A percentile compares a stretch with the other conserved stretches of the same genome.
Evolutionary conservation across 768 basidiomycete species (phyloP).

Genomic region (Boletus rubroflammeus): DNA sequence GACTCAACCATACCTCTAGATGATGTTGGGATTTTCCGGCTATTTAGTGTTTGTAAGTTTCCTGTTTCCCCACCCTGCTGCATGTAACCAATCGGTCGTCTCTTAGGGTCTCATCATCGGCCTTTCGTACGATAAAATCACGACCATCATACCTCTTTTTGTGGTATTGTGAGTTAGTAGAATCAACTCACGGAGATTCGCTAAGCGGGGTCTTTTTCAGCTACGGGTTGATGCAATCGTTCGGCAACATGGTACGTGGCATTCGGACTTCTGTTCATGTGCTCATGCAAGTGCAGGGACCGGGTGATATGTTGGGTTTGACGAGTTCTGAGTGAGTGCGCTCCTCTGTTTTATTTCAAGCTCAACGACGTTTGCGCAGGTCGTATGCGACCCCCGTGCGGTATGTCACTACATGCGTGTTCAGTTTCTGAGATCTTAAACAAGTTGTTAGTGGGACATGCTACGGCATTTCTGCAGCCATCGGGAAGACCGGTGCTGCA

Average conservation of each 20-base stretch:
- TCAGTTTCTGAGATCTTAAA: not conserved
- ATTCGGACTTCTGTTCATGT: not conserved
- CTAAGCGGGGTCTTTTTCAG: slow-evolving; percentile 28
- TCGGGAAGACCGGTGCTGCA: slow-evolving; percentile 73
- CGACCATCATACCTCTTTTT: slow-evolving; percentile 59
- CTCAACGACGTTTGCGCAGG: slow-evolving; percentile 29
- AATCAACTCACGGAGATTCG: not conserved
- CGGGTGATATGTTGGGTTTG: slow-evolving; percentile 68
- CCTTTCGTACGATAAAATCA: slow-evolving; percentile 58
- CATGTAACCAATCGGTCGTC: not conserved
- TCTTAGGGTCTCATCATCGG: slow-evolving; percentile 51
- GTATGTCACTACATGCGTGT: slow-evolving; percentile 24
- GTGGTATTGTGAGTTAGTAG: slow-evolving; percentile 53
- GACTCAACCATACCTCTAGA: slow-evolving; percentile 33
- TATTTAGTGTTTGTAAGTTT: slow-evolving; percentile 56
- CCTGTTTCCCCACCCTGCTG: not conserved
- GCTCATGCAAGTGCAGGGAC: slow-evolving; percentile 43
- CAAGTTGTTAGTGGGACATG: slow-evolving; percentile 50
- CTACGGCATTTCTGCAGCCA: slow-evolving; percentile 64
- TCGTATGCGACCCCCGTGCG: slow-evolving; percentile 64
- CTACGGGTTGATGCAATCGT: slow-evolving; percentile 71
- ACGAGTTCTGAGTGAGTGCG: slow-evolving; percentile 58
- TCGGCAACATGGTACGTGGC: slow-evolving; percentile 55
- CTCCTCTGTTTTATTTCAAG: not conserved
- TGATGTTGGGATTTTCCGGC: slow-evolving; percentile 66